Evolutionary conservation across 2,329 filamentous ascomycete species (phyloP), one percentile per base, ranked within the genome.

Genomic region (Zymoseptoria passerinii): DNA sequence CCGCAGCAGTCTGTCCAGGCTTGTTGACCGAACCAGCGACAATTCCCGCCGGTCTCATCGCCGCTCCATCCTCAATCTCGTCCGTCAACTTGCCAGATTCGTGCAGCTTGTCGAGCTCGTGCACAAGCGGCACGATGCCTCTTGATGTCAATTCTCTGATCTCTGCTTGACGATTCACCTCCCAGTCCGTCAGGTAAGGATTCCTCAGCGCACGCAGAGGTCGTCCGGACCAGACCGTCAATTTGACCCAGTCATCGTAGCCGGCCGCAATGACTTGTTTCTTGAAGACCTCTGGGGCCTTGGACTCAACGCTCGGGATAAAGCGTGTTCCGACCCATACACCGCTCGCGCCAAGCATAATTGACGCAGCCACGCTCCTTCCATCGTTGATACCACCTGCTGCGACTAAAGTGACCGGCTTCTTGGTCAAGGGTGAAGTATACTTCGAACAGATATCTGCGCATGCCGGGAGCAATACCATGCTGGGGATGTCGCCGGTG

Each of bases 321-420:
- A 97, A 97, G 63, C 94, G 85, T 48, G 92, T 97, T 72, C 92
- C 92, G 66, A 97, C 88, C 92, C 92, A 97, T 66, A 96, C 92
- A 69, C 85, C 92, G 61, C 82, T 83, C 55, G 92, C 92, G 66
- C 94, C 92, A 74, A 96, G 87, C 86, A 94, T 95, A 61, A 97
- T 83, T 56, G 92, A 81, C 4, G 92, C 89, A 55, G 94, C 92
- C 63, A 97, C 81, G 57, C 90, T 88, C 77, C 91, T 87, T 61
- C 92, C 92, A 76, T 90, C 95, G 82, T 86, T 92, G 68, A 96
- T 87, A 75, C 92, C 92, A 67, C 92, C 92, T 18, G 92, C 92
- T 61, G 92, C 92, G 63, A 97, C 80, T 67, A 96, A 89, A 74
- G 91, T 90, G 48, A 97, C 91, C 55, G 89, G 89, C 68, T 85